Conservation (phyloP, 352 stramenopile species). For the Phytophthora litchii region DNA sequence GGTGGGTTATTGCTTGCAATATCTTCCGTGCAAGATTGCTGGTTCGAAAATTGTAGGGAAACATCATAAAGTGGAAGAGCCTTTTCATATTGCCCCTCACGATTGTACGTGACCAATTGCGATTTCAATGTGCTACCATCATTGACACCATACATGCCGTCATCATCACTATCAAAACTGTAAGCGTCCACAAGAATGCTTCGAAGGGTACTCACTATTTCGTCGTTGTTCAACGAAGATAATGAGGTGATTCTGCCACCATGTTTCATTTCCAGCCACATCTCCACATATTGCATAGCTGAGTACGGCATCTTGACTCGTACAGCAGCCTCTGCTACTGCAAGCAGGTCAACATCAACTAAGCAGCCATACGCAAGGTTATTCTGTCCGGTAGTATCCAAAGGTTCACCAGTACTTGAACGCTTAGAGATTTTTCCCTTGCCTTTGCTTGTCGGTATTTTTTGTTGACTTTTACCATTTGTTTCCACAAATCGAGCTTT, state of each 20-base stretch:
- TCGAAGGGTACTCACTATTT: constrained; percentile 43
- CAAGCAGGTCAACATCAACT: constrained; percentile 65
- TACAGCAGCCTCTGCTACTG: constrained; percentile 68
- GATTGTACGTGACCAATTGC: constrained; percentile 76
- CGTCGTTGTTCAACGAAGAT: constrained; percentile 31
- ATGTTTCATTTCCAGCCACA: constrained; percentile 77
- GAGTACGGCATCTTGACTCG: constrained; percentile 87
- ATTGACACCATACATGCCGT: constrained; percentile 83
- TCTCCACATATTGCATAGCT: constrained; percentile 90
- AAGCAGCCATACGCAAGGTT: constrained; percentile 59
- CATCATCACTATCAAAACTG: constrained; percentile 63
- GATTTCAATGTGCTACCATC: constrained; percentile 73
- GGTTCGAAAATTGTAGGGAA: constrained; percentile 57
- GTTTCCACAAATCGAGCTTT: constrained; percentile 75
- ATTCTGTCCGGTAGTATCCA: constrained; percentile 19
- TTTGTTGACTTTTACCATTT: constrained; percentile 42
- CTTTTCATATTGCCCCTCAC: constrained; percentile 62
- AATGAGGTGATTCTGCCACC: constrained; percentile 54
- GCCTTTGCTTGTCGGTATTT: constrained; percentile 9
- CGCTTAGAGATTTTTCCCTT: constrained; percentile 28
- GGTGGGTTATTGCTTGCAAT: constrained; percentile 4
- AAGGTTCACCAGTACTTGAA: constrained; percentile 2
- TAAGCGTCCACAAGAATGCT: constrained; percentile 73
- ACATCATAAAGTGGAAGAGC: constrained; percentile 80
- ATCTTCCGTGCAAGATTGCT: constrained; percentile 9